These are phyloP conservation scores for Penicillium desertorum DNA, from an alignment of 495 filamentous ascomycete species.

Conservation along the genomic window DNA sequence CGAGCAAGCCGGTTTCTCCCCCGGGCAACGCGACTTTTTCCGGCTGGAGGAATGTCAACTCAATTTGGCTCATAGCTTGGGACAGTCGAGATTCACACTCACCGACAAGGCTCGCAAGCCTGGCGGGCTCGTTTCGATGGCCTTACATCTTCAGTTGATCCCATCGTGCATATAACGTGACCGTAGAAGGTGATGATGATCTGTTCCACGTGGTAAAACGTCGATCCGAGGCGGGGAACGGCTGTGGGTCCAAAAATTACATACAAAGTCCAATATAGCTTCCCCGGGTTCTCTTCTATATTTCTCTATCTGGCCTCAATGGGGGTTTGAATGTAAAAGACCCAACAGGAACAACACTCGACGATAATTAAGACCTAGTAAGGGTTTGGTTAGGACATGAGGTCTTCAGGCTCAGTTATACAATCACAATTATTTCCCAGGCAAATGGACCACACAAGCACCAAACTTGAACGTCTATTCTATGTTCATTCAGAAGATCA, in stretches of 20 bases:
- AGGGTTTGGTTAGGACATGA: background rate
- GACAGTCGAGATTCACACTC: slow-evolving; percentile 7
- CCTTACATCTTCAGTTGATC: slow-evolving; percentile 26
- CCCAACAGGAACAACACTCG: background rate
- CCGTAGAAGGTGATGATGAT: background rate
- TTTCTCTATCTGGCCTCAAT: background rate
- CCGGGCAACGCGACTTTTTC: slow-evolving; percentile 46
- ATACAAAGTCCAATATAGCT: background rate
- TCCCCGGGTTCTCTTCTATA: background rate
- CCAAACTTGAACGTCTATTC: background rate
- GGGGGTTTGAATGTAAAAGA: background rate
- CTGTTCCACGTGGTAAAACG: slow-evolving; percentile 1
- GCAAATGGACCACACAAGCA: background rate
- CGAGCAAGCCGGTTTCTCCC: slow-evolving; percentile 44
- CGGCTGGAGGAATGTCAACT: slow-evolving; percentile 25
- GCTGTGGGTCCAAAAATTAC: background rate
- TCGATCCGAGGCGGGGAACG: background rate
- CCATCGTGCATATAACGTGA: background rate
- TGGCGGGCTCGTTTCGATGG: slow-evolving; percentile 41
- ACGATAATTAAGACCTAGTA: background rate
- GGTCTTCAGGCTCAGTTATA: background rate
- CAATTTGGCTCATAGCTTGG: background rate
- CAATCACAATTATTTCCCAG: background rate
- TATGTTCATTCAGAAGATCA: no score
- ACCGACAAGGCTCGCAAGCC: slow-evolving; percentile 48